Conservation (phyloP, 2,329 filamentous ascomycete genomes). For the Zymoseptoria passerinii region DNA sequence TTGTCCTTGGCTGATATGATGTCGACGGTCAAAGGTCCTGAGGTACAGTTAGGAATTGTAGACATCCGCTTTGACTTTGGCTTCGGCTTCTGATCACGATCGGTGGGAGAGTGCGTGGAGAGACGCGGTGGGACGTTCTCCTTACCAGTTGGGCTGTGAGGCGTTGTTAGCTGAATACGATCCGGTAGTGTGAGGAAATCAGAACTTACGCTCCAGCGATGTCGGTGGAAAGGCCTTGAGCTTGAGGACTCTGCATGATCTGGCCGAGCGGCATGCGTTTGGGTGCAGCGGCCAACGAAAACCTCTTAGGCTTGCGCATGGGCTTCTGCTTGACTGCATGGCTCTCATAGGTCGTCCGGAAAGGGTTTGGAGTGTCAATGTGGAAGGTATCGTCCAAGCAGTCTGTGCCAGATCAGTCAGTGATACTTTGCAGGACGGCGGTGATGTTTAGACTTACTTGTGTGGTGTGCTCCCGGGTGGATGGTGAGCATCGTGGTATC, state of each 20-base stretch:
- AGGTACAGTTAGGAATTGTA: not conserved
- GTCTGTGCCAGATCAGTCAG: conserved; percentile 7
- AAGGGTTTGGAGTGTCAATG: conserved; percentile 4
- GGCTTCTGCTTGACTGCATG: conserved; percentile 4
- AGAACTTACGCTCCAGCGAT: conserved; percentile 33
- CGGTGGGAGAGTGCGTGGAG: not conserved
- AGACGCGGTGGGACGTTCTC: conserved; percentile 52
- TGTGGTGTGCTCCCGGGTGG: conserved; percentile 38
- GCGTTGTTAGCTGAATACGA: not conserved
- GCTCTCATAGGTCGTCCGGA: not conserved
- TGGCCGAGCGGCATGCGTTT: conserved; percentile 45
- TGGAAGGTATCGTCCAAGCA: conserved; percentile 28
- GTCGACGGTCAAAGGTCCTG: not conserved
- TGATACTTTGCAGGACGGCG: not conserved
- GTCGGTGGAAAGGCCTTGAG: conserved; percentile 26
- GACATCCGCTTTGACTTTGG: not conserved
- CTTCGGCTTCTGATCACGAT: not conserved
- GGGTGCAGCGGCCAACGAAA: conserved; percentile 38
- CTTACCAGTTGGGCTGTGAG: conserved; percentile 46
- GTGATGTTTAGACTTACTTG: not conserved
- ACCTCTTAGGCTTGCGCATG: conserved; percentile 29
- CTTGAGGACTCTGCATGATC: conserved; percentile 1
- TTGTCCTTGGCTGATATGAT: conserved; percentile 1
- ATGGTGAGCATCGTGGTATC: conserved; percentile 46
- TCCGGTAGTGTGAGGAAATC: not conserved